Percentiles rank a stretch among this genome's conserved stretches.
Evolutionary conservation across 495 filamentous ascomycete species (phyloP).

Genomic region (Glutinoglossum americanum): DNA sequence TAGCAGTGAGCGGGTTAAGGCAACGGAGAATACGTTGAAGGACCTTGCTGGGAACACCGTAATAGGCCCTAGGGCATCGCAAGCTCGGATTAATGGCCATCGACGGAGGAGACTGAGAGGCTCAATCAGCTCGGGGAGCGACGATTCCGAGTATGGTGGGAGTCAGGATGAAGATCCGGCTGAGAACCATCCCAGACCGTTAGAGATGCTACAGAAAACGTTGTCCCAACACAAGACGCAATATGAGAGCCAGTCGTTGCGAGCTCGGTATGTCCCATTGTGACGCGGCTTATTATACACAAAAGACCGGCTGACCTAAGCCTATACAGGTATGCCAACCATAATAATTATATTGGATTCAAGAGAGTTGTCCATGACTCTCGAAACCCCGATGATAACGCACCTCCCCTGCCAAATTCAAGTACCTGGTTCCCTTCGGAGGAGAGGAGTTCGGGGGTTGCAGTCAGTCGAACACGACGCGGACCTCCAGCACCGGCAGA

Average conservation of each 20-base stretch:
- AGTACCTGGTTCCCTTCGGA: conserved; percentile 14
- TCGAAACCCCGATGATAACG: conserved; percentile 36
- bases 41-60: neutral
- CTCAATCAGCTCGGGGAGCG: neutral
- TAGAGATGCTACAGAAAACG: neutral
- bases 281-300: neutral
- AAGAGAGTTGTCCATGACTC: conserved; percentile 59
- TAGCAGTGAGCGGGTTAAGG: neutral
- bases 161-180: neutral
- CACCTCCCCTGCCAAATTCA: conserved; percentile 27
- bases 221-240: neutral
- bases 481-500: neutral
- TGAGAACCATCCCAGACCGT: neutral
- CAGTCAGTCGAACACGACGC: neutral
- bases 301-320: neutral
- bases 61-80: neutral
- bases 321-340: conserved; percentile 33
- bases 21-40: conserved; percentile 3
- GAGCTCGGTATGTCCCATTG: neutral
- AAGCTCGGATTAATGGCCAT: neutral
- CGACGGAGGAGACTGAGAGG: neutral
- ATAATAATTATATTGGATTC: conserved; percentile 66
- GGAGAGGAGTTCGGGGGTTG: neutral
- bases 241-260: neutral
- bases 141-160: neutral